phyloP scores from a whole-genome alignment of 495 filamentous ascomycete genomes.

The Neurospora sp. region DNA sequence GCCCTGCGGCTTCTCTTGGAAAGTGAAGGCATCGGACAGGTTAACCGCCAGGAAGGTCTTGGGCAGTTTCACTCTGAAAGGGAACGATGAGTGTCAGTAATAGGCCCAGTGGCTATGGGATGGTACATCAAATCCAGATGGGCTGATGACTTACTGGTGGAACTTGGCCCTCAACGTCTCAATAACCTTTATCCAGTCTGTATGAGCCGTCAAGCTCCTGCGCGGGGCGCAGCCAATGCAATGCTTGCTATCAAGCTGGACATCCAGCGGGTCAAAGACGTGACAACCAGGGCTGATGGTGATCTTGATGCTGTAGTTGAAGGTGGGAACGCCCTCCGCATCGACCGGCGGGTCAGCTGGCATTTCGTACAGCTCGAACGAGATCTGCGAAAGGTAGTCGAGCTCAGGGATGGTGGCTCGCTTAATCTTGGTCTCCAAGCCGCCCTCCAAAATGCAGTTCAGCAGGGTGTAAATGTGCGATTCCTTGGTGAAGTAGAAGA shows the following conservation, averaged over 20 bases:
- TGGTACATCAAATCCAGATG: not conserved
- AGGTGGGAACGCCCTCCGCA: conserved; percentile 39
- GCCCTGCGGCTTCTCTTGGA: conserved; percentile 39
- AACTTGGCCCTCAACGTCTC: conserved; percentile 92
- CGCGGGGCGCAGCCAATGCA: conserved; percentile 86
- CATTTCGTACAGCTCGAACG: conserved; percentile 94
- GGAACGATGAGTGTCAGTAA: not conserved
- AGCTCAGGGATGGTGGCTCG: conserved; percentile 90
- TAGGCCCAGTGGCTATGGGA: not conserved
- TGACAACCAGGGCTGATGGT: conserved; percentile 94
- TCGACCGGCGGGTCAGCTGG: conserved; percentile 53
- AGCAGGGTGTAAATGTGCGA: conserved; percentile 96
- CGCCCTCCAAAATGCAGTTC: conserved; percentile 95
- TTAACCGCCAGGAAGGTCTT: conserved; percentile 90
- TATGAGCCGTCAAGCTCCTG: conserved; percentile 81
- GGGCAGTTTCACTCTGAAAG: conserved; percentile 73
- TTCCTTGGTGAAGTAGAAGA: conserved; percentile 99
- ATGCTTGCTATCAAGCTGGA: conserved; percentile 90
- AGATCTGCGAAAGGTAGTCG: conserved; percentile 95
- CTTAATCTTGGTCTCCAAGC: conserved; percentile 82
- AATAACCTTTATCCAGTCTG: conserved; percentile 90
- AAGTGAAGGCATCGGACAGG: conserved; percentile 59
- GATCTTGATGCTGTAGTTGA: conserved; percentile 91
- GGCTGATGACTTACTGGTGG: conserved; percentile 55
- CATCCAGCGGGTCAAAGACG: conserved; percentile 87